Percentiles rank a stretch among this genome's conserved stretches.
These are phyloP conservation scores for Ophiorrhiza pumila DNA, from an alignment of 257 asterid species.

Conservation along the genomic window DNA sequence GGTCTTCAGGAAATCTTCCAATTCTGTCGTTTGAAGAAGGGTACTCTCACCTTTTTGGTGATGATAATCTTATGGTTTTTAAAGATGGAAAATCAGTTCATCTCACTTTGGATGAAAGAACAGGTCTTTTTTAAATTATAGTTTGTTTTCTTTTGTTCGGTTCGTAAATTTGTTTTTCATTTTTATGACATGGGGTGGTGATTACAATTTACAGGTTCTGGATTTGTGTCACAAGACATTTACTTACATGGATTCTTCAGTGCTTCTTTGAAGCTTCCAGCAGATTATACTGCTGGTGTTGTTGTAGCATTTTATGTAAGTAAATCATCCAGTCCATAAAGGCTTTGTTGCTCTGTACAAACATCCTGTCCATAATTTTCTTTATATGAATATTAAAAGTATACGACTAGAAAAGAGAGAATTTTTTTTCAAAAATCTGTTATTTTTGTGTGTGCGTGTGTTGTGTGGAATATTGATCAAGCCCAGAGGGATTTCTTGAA, in stretches of 20 bases:
- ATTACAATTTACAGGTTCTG: slow-evolving; percentile 76
- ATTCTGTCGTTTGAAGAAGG: slow-evolving; percentile 79
- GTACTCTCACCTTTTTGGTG: slow-evolving; percentile 82
- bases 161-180: not conserved
- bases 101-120: slow-evolving; percentile 69
- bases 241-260: slow-evolving; percentile 81
- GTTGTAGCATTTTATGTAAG: slow-evolving; percentile 96
- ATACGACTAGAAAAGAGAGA: not conserved
- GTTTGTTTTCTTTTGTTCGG: not conserved
- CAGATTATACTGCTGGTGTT: slow-evolving; percentile 93
- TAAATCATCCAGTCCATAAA: not conserved
- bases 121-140: slow-evolving; percentile 35
- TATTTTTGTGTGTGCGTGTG: not conserved
- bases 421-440: not conserved
- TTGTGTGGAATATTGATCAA: not conserved
- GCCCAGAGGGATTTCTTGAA: not conserved
- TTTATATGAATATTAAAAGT: not conserved
- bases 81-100: slow-evolving; percentile 72
- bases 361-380: too few species aligned
- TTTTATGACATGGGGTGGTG: slow-evolving; percentile 5
- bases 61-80: slow-evolving; percentile 65
- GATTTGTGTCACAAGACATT: slow-evolving; percentile 85
- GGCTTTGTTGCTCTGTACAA: too few species aligned
- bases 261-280: slow-evolving; percentile 85
- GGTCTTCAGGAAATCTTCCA: slow-evolving; percentile 63